phyloP scores from a whole-genome alignment of 2,329 filamentous ascomycete species.

The Claviceps sp. region DNA sequence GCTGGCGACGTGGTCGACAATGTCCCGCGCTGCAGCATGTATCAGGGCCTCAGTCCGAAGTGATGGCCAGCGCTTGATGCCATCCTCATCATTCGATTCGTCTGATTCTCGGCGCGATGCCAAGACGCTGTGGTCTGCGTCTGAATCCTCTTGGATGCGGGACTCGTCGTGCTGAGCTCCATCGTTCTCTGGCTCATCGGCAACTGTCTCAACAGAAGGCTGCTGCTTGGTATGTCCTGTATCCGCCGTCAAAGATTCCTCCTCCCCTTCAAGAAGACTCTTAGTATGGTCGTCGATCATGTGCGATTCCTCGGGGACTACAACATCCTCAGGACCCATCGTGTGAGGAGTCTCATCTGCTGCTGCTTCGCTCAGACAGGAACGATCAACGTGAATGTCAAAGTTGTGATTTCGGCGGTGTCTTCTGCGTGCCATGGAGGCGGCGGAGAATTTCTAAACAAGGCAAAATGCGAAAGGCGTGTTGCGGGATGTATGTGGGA shows the following conservation, averaged over 20 bases:
- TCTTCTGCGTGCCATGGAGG: constrained; percentile 13
- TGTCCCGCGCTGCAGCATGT: constrained; percentile 36
- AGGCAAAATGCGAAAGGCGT: not conserved
- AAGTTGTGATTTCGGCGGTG: constrained; percentile 27
- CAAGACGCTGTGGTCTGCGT: not conserved
- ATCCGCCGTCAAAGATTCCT: not conserved
- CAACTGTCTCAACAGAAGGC: constrained; percentile 1
- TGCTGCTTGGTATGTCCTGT: not conserved
- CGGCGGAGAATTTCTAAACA: not conserved
- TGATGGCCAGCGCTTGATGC: constrained; percentile 24
- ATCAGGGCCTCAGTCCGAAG: constrained; percentile 37
- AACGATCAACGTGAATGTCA: constrained; percentile 34
- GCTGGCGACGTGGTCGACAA: constrained; percentile 27
- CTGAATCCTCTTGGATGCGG: not conserved
- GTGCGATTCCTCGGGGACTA: not conserved
- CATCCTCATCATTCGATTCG: constrained; percentile 8
- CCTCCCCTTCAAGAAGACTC: not conserved
- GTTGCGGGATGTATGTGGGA: not conserved
- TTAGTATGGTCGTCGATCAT: not conserved
- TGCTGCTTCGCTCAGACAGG: constrained; percentile 23
- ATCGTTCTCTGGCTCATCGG: constrained; percentile 2
- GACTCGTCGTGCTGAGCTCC: not conserved
- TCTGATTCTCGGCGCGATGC: constrained; percentile 10
- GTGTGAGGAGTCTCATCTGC: constrained; percentile 3
- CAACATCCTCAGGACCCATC: constrained; percentile 4